These are phyloP conservation scores for Daedaleopsis sinensis DNA, from an alignment of 768 basidiomycete species.

Conservation along the genomic window DNA sequence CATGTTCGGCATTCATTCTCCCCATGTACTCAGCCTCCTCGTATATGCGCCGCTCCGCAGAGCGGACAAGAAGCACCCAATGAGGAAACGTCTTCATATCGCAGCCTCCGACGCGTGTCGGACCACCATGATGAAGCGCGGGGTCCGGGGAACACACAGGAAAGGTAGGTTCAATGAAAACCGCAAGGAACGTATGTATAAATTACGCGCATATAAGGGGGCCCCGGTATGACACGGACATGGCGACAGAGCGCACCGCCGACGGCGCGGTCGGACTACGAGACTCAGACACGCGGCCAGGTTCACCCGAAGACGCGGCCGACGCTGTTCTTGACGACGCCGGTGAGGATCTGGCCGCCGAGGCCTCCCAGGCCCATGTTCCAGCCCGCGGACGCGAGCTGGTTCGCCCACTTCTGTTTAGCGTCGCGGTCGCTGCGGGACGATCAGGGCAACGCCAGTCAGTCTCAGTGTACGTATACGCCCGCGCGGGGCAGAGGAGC, in stretches of 20 bases:
- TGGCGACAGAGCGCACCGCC: too few relatives aligned
- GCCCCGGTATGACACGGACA: background rate
- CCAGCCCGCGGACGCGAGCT: conserved; percentile 71
- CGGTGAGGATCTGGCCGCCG: conserved; percentile 81
- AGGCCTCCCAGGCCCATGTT: conserved; percentile 76
- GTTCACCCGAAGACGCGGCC: conserved; percentile 69
- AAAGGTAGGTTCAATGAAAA: background rate
- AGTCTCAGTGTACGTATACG: background rate
- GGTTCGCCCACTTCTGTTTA: conserved; percentile 88
- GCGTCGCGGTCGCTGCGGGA: conserved; percentile 81
- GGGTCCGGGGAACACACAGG: background rate
- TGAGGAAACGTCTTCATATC: conserved; percentile 13
- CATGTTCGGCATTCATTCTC: background rate
- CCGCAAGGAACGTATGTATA: background rate
- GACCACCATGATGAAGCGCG: background rate
- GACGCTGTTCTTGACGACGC: conserved; percentile 81
- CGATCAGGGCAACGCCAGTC: background rate
- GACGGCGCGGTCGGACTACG: background rate
- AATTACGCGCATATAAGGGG: background rate
- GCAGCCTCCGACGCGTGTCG: conserved; percentile 3
- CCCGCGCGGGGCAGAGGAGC: background rate
- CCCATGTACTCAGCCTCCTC: conserved; percentile 13
- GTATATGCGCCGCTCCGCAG: conserved; percentile 29
- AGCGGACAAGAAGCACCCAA: conserved; percentile 27
- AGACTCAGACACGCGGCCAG: background rate